phyloP scores from a whole-genome alignment of 306 rosid genomes.

The Trifolium fragiferum region DNA sequence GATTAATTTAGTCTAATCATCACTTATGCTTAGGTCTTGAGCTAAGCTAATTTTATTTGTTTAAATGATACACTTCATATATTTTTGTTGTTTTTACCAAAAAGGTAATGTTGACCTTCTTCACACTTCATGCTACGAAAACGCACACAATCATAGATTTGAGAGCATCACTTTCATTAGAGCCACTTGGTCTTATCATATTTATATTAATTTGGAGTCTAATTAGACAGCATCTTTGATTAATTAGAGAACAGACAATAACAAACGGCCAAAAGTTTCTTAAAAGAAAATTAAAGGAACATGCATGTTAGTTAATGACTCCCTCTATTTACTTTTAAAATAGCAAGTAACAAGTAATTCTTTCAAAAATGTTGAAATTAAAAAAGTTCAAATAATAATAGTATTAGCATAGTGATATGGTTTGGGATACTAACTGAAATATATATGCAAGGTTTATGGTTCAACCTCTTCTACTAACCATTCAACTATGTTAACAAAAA shows the following conservation, averaged over 20 bases:
- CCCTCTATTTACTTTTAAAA: background rate
- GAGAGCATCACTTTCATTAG: constrained; percentile 45
- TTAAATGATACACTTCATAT: constrained; percentile 17
- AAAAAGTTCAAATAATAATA: background rate
- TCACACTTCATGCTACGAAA: constrained; percentile 35
- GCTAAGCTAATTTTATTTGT: constrained; percentile 39
- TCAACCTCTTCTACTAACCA: too few relatives aligned
- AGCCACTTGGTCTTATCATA: constrained; percentile 48
- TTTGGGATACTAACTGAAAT: background rate
- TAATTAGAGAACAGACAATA: constrained; percentile 39
- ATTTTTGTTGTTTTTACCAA: constrained; percentile 35
- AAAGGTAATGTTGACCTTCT: constrained; percentile 50
- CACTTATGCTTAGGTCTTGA: constrained; percentile 43
- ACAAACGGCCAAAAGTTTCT: background rate
- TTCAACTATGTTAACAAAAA: too few relatives aligned
- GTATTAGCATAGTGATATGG: background rate
- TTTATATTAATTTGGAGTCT: constrained; percentile 33
- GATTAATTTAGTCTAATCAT: constrained; percentile 47
- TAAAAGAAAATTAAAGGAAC: background rate
- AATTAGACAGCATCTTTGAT: constrained; percentile 39
- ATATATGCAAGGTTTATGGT: background rate
- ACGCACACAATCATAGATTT: constrained; percentile 45
- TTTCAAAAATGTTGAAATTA: background rate
- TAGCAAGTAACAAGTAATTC: background rate
- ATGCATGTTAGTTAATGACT: constrained; percentile 2